phyloP scores from a whole-genome alignment of 2,329 filamentous ascomycete species.

The Clonostachys solani region DNA sequence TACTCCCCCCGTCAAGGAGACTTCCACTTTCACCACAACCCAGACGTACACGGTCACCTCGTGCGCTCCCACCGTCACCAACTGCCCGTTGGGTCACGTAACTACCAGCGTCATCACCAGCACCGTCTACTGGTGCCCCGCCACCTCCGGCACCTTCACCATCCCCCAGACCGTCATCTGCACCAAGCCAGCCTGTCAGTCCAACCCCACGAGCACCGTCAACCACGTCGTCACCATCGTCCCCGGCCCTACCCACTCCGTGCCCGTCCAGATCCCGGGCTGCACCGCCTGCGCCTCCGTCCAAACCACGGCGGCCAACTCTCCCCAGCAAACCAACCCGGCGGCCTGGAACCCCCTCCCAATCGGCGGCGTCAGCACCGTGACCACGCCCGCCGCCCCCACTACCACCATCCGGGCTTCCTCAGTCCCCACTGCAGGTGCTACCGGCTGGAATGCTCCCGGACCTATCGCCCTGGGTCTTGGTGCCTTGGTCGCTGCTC shows the following conservation, averaged over 20 bases:
- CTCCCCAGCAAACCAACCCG: no score
- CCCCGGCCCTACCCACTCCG: background rate
- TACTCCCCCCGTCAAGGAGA: slow-evolving; percentile 5
- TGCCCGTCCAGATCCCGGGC: slow-evolving; percentile 3
- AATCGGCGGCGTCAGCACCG: no score
- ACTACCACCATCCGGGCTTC: no score
- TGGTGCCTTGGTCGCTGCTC: no score
- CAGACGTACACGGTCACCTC: slow-evolving; percentile 22
- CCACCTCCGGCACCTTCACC: slow-evolving; percentile 16
- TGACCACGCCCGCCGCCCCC: no score
- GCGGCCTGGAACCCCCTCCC: no score
- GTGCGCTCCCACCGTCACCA: slow-evolving; percentile 17
- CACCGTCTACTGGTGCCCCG: slow-evolving; percentile 32
- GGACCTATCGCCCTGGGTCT: no score
- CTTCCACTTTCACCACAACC: slow-evolving; percentile 19
- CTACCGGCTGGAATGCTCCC: no score
- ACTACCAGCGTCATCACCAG: slow-evolving; percentile 16
- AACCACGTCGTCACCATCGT: background rate
- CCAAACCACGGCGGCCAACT: no score
- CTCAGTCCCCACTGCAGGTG: no score
- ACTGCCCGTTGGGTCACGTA: slow-evolving; percentile 19
- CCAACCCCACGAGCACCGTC: slow-evolving; percentile 7
- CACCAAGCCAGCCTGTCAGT: background rate
- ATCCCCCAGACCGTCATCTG: slow-evolving; percentile 20
- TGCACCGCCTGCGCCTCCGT: no score